Conservation (phyloP, 2,329 filamentous ascomycete genomes). For the Emericellopsis cladophorae region DNA sequence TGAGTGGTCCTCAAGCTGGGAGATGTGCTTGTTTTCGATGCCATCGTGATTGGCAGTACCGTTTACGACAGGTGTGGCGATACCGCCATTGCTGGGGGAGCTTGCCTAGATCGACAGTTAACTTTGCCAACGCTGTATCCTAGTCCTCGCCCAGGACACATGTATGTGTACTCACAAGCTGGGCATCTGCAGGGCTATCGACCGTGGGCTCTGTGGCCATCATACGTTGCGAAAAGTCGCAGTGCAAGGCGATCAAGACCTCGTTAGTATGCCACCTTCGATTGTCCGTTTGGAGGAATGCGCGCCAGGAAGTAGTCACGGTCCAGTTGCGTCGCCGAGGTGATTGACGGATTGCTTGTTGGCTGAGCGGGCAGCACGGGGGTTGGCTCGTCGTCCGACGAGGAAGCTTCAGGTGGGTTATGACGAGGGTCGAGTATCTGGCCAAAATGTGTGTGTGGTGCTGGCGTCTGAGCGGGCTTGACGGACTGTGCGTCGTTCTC, state of each 20-base stretch:
- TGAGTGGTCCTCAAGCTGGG: constrained; percentile 43
- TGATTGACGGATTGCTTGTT: no score
- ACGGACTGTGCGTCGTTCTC: no score
- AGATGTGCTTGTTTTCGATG: constrained; percentile 43
- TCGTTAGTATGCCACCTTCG: neutral
- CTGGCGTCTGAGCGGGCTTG: no score
- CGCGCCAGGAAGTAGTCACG: neutral
- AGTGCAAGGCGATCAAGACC: constrained; percentile 7
- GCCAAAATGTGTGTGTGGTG: no score
- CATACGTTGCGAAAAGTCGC: constrained; percentile 39
- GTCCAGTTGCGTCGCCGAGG: no score
- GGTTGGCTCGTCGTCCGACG: no score
- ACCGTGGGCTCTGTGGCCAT: constrained; percentile 51
- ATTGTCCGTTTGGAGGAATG: neutral
- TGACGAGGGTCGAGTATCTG: no score
- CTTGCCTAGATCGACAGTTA: constrained; percentile 11
- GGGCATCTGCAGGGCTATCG: constrained; percentile 38
- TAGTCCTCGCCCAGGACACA: neutral
- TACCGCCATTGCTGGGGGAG: constrained; percentile 33
- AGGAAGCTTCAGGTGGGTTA: no score
- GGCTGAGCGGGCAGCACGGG: no score
- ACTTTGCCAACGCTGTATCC: neutral
- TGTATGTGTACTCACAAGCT: constrained; percentile 26
- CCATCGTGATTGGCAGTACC: constrained; percentile 35
- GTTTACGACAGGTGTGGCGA: constrained; percentile 32